Evolutionary conservation across 2,329 filamentous ascomycete genomes (phyloP), one percentile per base, ranked within the genome.

Genomic region (Drechslerella stenobrocha): DNA sequence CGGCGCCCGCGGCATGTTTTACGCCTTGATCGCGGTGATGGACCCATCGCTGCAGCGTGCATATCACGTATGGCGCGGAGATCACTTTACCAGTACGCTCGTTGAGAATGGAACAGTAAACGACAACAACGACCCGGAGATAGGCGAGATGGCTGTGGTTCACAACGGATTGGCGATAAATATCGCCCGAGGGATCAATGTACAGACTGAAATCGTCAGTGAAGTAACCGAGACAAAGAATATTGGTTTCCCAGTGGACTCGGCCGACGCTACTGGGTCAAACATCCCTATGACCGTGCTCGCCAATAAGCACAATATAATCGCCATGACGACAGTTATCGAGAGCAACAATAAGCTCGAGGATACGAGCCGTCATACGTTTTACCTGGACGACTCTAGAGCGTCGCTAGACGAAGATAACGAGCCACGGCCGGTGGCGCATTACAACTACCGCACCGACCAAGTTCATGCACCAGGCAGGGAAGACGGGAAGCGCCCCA

Each of bases 1-100:
- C 28, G 70, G 71, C 20, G 69, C 52, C n/a, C 71, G 71, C 35
- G 71, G 71, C 0, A 69, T 72, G 13, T 70, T 71, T 34, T 71
- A 71, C 26, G 70, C 71, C 0, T 18, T 71, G 6, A 64, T 72
- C 23, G 71, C 61, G 1, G 46, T 70, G 8, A 59, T 71, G 50
- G 71, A 72, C 24, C 71, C 71, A 1, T 70, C 70, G 3, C 44
- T 72, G 8, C 59, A 69, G 20, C 69, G 71, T 9, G 71, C 60
- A 1, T 56, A 70, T 18, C 61, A 57, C 2, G 37, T 70, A 3
- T 72, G 71, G 71, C 65, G 65, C 2, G 65, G 71, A 28, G 56
- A 63, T 4, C 24, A 5, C 5, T 24, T 63, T 42, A 52, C 35
- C 50, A 57, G 59, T 23, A 60, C 56, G 2, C 69, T 40, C 3